Evolutionary conservation across 345 rosid genomes (phyloP).

Genomic region (Populus deltoides): DNA sequence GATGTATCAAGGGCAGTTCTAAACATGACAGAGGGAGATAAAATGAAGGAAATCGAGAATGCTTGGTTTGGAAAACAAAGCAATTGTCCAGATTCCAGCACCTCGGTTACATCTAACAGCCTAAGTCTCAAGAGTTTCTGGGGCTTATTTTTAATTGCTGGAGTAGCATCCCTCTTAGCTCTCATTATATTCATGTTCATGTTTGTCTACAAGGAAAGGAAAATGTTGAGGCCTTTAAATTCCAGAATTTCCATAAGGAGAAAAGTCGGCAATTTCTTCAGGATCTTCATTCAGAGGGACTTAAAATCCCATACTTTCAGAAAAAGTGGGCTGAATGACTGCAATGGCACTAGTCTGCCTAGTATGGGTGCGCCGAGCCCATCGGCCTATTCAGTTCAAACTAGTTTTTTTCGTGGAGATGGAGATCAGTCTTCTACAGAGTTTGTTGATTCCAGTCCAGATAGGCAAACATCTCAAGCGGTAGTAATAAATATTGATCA

Average conservation of each 20-base stretch:
- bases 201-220: slow-evolving; percentile 11
- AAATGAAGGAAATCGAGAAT: slow-evolving; percentile 13
- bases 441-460: not conserved
- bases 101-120: not conserved
- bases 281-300: slow-evolving; percentile 16
- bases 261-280: not conserved
- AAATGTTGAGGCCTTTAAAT: not conserved
- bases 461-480: not conserved
- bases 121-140: slow-evolving; percentile 15
- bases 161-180: not conserved
- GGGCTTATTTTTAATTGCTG: slow-evolving; percentile 21
- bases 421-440: not conserved
- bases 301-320: slow-evolving; percentile 16
- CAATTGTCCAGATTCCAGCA: not conserved
- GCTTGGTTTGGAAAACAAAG: slow-evolving; percentile 12
- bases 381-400: not conserved
- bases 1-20: slow-evolving; percentile 25
- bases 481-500: not conserved
- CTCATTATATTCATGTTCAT: not conserved
- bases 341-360: not conserved
- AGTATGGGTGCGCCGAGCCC: slow-evolving; percentile 1
- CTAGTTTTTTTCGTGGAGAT: not conserved
- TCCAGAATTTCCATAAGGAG: not conserved
- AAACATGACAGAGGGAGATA: not conserved
- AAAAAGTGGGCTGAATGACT: not conserved